A percentile compares a stretch with the other conserved stretches of the same genome.
These are phyloP conservation scores for Botrytis sinoallii DNA, from an alignment of 2,329 filamentous ascomycete genomes.

Conservation along the genomic window DNA sequence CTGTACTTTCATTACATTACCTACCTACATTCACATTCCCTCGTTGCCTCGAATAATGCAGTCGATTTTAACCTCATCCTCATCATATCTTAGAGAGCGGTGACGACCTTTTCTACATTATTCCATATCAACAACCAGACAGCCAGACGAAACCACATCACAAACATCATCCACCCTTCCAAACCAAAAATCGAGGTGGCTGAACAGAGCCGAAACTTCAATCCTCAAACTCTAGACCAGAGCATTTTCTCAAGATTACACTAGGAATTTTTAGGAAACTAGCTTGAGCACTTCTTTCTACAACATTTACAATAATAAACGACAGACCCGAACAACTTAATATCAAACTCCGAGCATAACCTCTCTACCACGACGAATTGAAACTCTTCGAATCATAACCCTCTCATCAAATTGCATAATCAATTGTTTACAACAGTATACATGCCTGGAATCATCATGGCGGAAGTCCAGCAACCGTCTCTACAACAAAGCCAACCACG, in stretches of 20 bases:
- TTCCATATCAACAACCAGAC: not conserved
- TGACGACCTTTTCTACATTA: conserved; percentile 2
- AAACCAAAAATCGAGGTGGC: conserved; percentile 13
- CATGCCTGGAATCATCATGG: conserved; percentile 26
- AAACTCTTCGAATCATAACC: not conserved
- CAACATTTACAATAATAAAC: not conserved
- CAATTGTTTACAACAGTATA: not conserved
- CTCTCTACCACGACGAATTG: not conserved
- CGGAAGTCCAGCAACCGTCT: conserved; percentile 26
- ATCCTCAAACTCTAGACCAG: not conserved
- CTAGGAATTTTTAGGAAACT: not conserved
- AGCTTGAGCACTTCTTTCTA: not conserved
- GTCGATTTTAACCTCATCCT: not conserved
- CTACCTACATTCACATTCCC: not conserved
- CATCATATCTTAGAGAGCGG: not conserved
- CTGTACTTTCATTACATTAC: not conserved
- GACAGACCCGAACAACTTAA: not conserved
- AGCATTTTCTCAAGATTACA: conserved; percentile 6
- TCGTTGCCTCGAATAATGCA: conserved; percentile 7
- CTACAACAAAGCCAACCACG: conserved; percentile 28
- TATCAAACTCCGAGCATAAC: not conserved
- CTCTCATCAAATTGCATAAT: not conserved
- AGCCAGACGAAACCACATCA: not conserved
- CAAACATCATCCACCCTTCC: conserved; percentile 2
- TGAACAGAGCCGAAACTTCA: conserved; percentile 8